Base-by-base conservation (phyloP, 2,329 filamentous ascomycete species). In the Botrytis tulipae region DNA sequence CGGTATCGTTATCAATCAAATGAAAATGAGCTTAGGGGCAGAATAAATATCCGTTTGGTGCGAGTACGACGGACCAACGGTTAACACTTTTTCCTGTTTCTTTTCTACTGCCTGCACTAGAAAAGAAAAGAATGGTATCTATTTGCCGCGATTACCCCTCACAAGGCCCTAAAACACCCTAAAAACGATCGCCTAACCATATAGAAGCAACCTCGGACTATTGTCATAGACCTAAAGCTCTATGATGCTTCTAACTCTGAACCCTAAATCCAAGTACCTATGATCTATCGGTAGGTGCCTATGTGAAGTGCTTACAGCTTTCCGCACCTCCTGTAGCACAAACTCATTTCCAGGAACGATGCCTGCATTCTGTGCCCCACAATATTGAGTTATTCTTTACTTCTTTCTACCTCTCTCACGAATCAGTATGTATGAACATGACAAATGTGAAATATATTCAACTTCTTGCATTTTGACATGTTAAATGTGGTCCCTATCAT, bases 1-100 rank as follows among this genome's bases (percentile, higher is more conserved):
- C 22, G 66, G 46, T 37, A 42, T 68, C 66, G 66, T 68, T 68
- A 57, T 68, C 35, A 42, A 57, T 68, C 66, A 57, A 42, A n/a
- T 42, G n/a, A 54, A 57, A 25, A 42, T 57, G 48, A 57, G 48
- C 40, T 68, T 40, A 29, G 32, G 46, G 46, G 32, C 25, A 40
- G 20, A 37, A 22, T 51, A 37, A 14, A 51, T 67, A 37, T 37
- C 12, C 32, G 32, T n/a, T n/a, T 51, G 35, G 29, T 32, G 6
- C 60, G 60, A 37, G 60, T 42, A 42, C 60, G 37, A 63, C 16
- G 61, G 40, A 29, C 40, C 25, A 16, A 63, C 37, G 61, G 18
- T 44, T 44, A 40, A 54, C n/a, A 25, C 44, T 32, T 40, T 70
- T 70, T 29, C 25, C 54, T 20, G 10, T 71, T 63, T n/a, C 32